Percentiles rank a stretch among this genome's conserved stretches.
Evolutionary conservation across 148 eudicot species (phyloP).

Genomic region (Nepenthes gracilis): DNA sequence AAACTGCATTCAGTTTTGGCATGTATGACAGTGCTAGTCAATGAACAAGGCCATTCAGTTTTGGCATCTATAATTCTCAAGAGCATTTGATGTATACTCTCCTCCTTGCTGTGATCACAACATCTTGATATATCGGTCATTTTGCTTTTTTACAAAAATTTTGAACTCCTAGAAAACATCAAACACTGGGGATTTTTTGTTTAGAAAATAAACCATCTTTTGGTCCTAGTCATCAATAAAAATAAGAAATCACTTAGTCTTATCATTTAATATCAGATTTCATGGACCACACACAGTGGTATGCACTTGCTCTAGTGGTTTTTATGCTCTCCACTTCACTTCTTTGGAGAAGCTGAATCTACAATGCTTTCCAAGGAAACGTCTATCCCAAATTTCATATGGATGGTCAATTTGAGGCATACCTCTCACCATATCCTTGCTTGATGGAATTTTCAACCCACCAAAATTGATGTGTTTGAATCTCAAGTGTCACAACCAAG

Average conservation of each 20-base stretch:
- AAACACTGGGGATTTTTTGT: neutral
- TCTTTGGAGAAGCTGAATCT: neutral
- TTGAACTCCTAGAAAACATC: neutral
- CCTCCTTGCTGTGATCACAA: neutral
- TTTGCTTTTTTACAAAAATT: neutral
- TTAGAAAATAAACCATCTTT: conserved; percentile 2
- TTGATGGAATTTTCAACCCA: neutral
- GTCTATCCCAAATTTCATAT: neutral
- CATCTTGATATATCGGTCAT: neutral
- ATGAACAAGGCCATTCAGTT: neutral
- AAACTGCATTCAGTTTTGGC: conserved; percentile 7
- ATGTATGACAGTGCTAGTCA: neutral
- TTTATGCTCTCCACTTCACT: neutral
- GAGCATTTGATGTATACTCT: too few relatives aligned
- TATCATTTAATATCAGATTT: neutral
- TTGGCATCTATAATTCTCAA: neutral
- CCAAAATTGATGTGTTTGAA: neutral
- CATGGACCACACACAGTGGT: neutral
- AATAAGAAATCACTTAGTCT: neutral
- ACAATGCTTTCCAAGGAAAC: conserved; percentile 1
- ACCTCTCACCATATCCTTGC: too few relatives aligned
- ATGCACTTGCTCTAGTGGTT: neutral
- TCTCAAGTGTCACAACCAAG: too few relatives aligned
- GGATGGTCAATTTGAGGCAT: neutral
- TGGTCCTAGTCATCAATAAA: conserved; percentile 1